phyloP scores from a whole-genome alignment of 768 basidiomycete genomes.

The Suillus occidentalis region DNA sequence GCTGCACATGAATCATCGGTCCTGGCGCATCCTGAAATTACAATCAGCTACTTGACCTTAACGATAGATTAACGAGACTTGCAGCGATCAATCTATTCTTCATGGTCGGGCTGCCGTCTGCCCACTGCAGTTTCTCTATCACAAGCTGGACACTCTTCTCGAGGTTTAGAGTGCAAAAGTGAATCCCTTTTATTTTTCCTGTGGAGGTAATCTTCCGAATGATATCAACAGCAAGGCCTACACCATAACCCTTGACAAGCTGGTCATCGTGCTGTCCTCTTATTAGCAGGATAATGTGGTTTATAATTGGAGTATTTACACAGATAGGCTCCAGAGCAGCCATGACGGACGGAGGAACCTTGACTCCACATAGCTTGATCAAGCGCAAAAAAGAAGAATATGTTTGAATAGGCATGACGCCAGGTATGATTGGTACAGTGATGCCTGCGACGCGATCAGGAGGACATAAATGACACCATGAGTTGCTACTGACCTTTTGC shows the following conservation, averaged over 20 bases:
- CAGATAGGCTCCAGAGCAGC: constrained; percentile 71
- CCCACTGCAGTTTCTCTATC: constrained; percentile 79
- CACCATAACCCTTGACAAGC: constrained; percentile 93
- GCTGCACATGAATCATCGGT: constrained; percentile 29
- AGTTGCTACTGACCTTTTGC: constrained; percentile 53
- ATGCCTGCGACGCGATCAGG: constrained; percentile 60
- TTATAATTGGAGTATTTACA: constrained; percentile 42
- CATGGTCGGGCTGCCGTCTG: constrained; percentile 38
- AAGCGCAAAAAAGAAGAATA: constrained; percentile 91
- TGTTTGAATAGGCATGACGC: constrained; percentile 97
- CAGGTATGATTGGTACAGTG: constrained; percentile 86
- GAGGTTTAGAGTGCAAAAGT: constrained; percentile 96
- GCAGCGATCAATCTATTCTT: constrained; percentile 74
- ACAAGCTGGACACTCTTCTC: constrained; percentile 92
- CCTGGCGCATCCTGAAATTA: constrained; percentile 41
- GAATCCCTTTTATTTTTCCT: constrained; percentile 70
- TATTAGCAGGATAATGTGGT: not conserved
- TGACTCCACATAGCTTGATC: constrained; percentile 83
- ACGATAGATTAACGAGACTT: constrained; percentile 16
- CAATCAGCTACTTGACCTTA: constrained; percentile 1
- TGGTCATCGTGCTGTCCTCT: constrained; percentile 82
- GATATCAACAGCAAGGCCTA: constrained; percentile 80
- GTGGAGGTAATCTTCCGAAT: constrained; percentile 58
- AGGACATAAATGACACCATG: not conserved
- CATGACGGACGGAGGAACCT: constrained; percentile 68